phyloP scores from a whole-genome alignment of 1,284 basidiomycete genomes.

The Puccinia hordei region DNA sequence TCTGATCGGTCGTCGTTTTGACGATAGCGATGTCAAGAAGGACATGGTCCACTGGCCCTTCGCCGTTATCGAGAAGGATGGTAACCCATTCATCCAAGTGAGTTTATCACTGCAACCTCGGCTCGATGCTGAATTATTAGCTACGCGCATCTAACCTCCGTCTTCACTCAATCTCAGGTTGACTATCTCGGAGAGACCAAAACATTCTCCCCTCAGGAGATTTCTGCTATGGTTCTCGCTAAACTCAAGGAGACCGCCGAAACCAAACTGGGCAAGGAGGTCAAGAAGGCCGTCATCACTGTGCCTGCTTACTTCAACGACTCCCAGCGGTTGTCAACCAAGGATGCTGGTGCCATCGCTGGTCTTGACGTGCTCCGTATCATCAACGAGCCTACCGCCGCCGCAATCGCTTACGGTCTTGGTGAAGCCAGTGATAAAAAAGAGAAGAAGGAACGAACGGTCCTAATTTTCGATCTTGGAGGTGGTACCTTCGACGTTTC shows the following conservation, averaged over 20 bases:
- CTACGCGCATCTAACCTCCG: neutral
- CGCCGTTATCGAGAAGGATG: slow-evolving; percentile 62
- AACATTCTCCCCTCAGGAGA: slow-evolving; percentile 69
- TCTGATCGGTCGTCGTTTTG: slow-evolving; percentile 71
- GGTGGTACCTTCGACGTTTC: slow-evolving; percentile 79
- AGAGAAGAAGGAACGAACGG: slow-evolving; percentile 89
- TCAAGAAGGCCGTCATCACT: slow-evolving; percentile 71
- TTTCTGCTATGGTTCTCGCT: slow-evolving; percentile 95
- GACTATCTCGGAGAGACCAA: slow-evolving; percentile 67
- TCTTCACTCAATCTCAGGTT: slow-evolving; percentile 59
- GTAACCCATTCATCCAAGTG: slow-evolving; percentile 58
- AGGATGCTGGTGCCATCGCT: slow-evolving; percentile 71
- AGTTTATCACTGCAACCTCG: neutral
- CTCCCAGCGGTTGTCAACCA: slow-evolving; percentile 69
- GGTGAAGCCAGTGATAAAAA: slow-evolving; percentile 60
- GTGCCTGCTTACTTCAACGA: slow-evolving; percentile 73
- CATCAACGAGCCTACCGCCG: slow-evolving; percentile 68
- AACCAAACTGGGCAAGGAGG: slow-evolving; percentile 68
- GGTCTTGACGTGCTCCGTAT: slow-evolving; percentile 71
- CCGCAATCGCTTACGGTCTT: slow-evolving; percentile 69
- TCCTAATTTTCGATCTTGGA: slow-evolving; percentile 99
- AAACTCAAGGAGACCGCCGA: slow-evolving; percentile 92
- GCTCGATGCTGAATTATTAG: slow-evolving; percentile 32
- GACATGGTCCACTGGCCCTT: slow-evolving; percentile 59
- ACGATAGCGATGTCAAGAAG: slow-evolving; percentile 63